Evolutionary conservation across 768 basidiomycete genomes (phyloP).

Genomic region (Amanita muscaria): DNA sequence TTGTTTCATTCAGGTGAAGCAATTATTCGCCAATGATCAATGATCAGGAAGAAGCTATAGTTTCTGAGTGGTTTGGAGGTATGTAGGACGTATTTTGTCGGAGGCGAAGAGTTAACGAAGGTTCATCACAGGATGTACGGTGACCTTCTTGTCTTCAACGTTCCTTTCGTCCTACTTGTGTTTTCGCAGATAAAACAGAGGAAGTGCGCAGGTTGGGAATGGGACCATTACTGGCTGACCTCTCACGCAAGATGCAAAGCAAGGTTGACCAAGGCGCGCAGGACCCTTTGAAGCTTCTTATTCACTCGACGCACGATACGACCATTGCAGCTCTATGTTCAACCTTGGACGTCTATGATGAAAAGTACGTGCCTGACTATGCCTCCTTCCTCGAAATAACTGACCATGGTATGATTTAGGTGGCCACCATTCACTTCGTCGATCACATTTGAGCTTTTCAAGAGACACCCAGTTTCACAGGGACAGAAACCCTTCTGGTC

Average conservation of each 20-base stretch:
- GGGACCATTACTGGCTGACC: conserved; percentile 63
- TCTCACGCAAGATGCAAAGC: conserved; percentile 52
- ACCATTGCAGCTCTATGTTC: conserved; percentile 53
- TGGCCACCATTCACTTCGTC: conserved; percentile 75
- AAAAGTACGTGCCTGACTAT: conserved; percentile 34
- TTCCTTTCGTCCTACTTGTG: not conserved
- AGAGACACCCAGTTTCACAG: conserved; percentile 16
- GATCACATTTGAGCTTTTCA: conserved; percentile 69
- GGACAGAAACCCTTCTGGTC: conserved; percentile 23
- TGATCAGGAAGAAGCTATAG: conserved; percentile 63
- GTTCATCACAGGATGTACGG: too few species aligned
- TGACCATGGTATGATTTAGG: too few species aligned
- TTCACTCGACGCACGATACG: conserved; percentile 69
- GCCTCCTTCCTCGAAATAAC: too few species aligned
- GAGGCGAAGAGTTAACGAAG: too few species aligned
- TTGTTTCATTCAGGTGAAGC: too few species aligned
- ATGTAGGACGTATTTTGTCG: conserved; percentile 4
- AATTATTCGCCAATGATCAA: too few species aligned
- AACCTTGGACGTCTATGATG: conserved; percentile 67
- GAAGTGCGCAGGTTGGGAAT: conserved; percentile 71
- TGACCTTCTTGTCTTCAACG: too few species aligned
- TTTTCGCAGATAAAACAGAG: conserved; percentile 50
- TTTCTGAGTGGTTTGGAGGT: conserved; percentile 75
- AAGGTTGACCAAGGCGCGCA: conserved; percentile 38
- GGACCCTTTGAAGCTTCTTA: conserved; percentile 53